Evolutionary conservation across 1,284 basidiomycete species (phyloP).

Genomic region (Ceraceosorus guamensis): DNA sequence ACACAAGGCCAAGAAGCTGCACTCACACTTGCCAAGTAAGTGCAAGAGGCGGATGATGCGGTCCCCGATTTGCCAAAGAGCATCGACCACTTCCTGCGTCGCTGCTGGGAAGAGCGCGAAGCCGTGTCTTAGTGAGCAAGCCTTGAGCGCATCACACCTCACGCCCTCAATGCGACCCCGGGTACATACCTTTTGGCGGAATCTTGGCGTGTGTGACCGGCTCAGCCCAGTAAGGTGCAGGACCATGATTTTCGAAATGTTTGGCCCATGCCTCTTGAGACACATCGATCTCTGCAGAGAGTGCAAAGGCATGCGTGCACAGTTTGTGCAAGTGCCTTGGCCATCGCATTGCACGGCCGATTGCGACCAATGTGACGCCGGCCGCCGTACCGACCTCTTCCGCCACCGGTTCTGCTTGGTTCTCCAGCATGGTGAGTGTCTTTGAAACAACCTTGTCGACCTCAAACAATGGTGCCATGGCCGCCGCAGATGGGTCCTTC

Average conservation of each 20-base stretch:
- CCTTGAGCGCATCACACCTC: background rate
- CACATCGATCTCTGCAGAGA: conserved; percentile 22
- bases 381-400: conserved; percentile 30
- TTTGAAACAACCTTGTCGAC: conserved; percentile 1
- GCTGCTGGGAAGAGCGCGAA: too few species aligned
- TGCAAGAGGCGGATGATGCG: conserved; percentile 1
- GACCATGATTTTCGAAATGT: background rate
- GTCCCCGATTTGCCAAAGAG: background rate
- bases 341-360: conserved; percentile 28
- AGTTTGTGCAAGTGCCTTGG: conserved; percentile 28
- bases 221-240: background rate
- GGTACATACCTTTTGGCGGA: background rate
- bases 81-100: background rate
- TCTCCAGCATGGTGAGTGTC: background rate
- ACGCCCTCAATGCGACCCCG: background rate
- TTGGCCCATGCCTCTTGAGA: conserved; percentile 2
- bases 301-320: conserved; percentile 31
- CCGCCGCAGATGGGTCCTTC: background rate
- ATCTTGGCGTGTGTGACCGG: background rate
- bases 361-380: conserved; percentile 23
- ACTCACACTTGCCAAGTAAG: background rate
- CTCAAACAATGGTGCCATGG: background rate
- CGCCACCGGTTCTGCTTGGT: background rate
- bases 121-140: background rate
- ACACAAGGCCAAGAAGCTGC: background rate